Conservation (phyloP, 2,329 filamentous ascomycete species). For the Tolypocladium paradoxum region DNA sequence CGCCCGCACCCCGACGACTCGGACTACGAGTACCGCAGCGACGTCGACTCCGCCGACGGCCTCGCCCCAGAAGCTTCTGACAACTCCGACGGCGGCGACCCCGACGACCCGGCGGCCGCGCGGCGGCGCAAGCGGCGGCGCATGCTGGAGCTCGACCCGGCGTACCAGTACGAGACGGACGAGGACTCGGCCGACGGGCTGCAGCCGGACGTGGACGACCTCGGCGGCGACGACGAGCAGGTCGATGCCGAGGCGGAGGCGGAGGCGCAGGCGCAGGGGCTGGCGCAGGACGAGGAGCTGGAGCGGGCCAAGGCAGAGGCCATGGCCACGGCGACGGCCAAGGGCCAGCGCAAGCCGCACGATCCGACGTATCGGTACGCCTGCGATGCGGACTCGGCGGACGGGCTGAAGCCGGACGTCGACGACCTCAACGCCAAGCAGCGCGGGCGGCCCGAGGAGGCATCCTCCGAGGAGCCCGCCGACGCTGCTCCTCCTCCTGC, state of each 20-base stretch:
- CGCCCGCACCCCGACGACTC: background rate
- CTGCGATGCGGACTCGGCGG: too few relatives aligned
- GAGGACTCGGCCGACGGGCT: conserved; percentile 11
- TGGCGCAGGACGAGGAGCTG: too few relatives aligned
- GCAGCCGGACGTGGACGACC: conserved; percentile 9
- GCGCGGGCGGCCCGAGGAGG: too few relatives aligned
- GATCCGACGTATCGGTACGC: too few relatives aligned
- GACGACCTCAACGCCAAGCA: too few relatives aligned
- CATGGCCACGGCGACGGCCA: too few relatives aligned
- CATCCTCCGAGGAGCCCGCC: background rate
- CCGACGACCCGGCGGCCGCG: background rate
- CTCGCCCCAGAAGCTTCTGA: background rate
- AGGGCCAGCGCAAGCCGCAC: too few relatives aligned
- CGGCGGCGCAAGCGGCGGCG: background rate
- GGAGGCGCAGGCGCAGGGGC: too few relatives aligned
- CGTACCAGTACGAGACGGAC: conserved; percentile 10
- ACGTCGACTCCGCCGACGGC: background rate
- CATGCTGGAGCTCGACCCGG: conserved; percentile 3
- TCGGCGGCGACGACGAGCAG: background rate
- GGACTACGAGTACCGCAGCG: background rate
- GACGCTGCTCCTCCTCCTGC: too few relatives aligned
- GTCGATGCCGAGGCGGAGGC: background rate
- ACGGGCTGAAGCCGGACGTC: too few relatives aligned
- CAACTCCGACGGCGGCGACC: background rate
- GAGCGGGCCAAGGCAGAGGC: too few relatives aligned